phyloP scores from a whole-genome alignment of 2,329 filamentous ascomycete species.

The Myriangium duriaei region DNA sequence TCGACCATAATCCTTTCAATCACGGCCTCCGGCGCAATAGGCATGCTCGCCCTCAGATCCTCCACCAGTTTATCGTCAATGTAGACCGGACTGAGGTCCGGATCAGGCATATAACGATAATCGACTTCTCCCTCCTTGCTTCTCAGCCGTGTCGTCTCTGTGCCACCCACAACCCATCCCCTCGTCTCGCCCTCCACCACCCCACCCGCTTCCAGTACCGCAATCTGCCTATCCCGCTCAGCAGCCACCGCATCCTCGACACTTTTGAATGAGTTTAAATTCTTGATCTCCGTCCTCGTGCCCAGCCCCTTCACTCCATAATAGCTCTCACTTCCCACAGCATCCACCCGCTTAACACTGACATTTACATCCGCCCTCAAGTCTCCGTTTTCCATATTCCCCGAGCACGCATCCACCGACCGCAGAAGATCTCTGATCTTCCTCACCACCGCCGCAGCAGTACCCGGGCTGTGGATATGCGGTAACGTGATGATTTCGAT shows the following conservation, averaged over 20 bases:
- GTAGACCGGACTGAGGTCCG: slow-evolving; percentile 70
- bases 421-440: slow-evolving; percentile 76
- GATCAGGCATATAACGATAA: slow-evolving; percentile 97
- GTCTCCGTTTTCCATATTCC: slow-evolving; percentile 87
- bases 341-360: slow-evolving; percentile 54
- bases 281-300: slow-evolving; percentile 93
- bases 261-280: slow-evolving; percentile 85
- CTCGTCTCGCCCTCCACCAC: slow-evolving; percentile 73
- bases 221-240: slow-evolving; percentile 80
- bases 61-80: slow-evolving; percentile 59
- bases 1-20: slow-evolving; percentile 41
- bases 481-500: slow-evolving; percentile 93
- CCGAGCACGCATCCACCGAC: slow-evolving; percentile 71
- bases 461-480: slow-evolving; percentile 73
- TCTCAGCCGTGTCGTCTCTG: slow-evolving; percentile 66
- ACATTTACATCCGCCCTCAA: slow-evolving; percentile 92
- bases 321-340: slow-evolving; percentile 34
- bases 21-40: slow-evolving; percentile 54
- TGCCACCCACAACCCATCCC: slow-evolving; percentile 79
- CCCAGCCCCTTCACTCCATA: slow-evolving; percentile 54
- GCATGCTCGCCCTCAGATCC: slow-evolving; percentile 50
- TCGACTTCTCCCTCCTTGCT: slow-evolving; percentile 96
- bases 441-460: slow-evolving; percentile 75
- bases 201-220: slow-evolving; percentile 62
- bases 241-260: slow-evolving; percentile 90